Evolutionary conservation across 1,139 yeast genomes (phyloP).

Genomic region (Saccharomyces hybrid): DNA sequence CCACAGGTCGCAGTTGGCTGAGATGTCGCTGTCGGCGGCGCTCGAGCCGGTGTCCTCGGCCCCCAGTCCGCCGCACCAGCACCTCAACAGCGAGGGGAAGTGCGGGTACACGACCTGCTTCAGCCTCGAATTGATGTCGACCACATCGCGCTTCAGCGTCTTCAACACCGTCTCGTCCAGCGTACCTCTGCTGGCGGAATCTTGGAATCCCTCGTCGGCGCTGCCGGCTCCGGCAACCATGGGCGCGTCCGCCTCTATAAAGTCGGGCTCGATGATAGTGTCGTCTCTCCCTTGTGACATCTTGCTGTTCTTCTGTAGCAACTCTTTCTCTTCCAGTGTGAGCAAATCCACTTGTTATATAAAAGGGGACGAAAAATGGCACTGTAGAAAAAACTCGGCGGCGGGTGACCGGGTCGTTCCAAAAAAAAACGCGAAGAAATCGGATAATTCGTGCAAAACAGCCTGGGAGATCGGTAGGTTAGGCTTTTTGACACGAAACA

Average conservation of each 20-base stretch:
- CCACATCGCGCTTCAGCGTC: slow-evolving; percentile 29
- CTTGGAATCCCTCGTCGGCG: slow-evolving; percentile 2
- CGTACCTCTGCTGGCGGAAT: slow-evolving; percentile 23
- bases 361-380: neutral
- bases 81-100: slow-evolving; percentile 16
- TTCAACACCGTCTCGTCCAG: slow-evolving; percentile 27
- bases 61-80: neutral
- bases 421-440: neutral
- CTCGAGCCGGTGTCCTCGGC: slow-evolving; percentile 4
- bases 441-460: neutral
- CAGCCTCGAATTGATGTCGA: slow-evolving; percentile 28
- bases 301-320: neutral
- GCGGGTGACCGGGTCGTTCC: neutral
- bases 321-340: neutral
- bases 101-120: slow-evolving; percentile 31
- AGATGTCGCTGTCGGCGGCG: slow-evolving; percentile 9
- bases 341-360: neutral
- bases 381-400: neutral
- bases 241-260: slow-evolving; percentile 18
- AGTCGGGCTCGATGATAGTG: slow-evolving; percentile 19
- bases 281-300: neutral
- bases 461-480: neutral
- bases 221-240: slow-evolving; percentile 5
- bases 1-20: slow-evolving; percentile 28
- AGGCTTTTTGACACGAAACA: neutral